Base-by-base conservation (phyloP, 805 yeast genomes). In the Candida fluviatilis region DNA sequence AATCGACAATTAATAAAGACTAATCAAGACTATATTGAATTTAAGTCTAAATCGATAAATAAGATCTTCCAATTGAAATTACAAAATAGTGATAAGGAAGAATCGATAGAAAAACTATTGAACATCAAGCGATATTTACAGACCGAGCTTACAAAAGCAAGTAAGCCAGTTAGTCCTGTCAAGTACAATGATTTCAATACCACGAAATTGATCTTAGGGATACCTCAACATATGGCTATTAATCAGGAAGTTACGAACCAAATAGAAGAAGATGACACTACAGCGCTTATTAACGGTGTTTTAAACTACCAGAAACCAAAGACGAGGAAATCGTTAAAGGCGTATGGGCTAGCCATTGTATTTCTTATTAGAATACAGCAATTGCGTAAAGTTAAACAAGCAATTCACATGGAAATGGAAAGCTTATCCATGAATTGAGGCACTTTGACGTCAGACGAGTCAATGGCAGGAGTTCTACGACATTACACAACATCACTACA, bases 301-400 rank as follows among this genome's bases (percentile, higher is more conserved):
- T 21, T 6, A 21, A 21, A 21, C 24, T 21, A 21, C n/a, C n/a
- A n/a, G n/a, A n/a, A 21, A 21, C 24, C 24, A 6, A 21, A 21
- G 10, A 10, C 24, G 10, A 21, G 24, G 18, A 26, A 4, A 35
- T 43, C 36, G 16, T 18, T 28, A 32, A 36, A 23, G 26, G 15
- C 47, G 4, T 49, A 41, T 28, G 35, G 47, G 8, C 39, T 42
- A 5, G 52, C 47, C 2, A 48, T 40, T 12, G 24, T 45, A 8
- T 50, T 50, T 29, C 35, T 36, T 11, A 31, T 36, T 14, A 41
- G 54, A n/a, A 25, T 47, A 14, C 24, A 37, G 18, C 26, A 23
- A 7, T 40, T 36, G 11, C 39, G 31, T 5, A 36, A 31, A 18
- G 14, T 29, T 28, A 25, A 27, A 17, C 25, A 30, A 29, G 31